These are phyloP conservation scores for Pseudopyrenochaeta lycopersici DNA, from an alignment of 2,329 filamentous ascomycete genomes.

Conservation along the genomic window DNA sequence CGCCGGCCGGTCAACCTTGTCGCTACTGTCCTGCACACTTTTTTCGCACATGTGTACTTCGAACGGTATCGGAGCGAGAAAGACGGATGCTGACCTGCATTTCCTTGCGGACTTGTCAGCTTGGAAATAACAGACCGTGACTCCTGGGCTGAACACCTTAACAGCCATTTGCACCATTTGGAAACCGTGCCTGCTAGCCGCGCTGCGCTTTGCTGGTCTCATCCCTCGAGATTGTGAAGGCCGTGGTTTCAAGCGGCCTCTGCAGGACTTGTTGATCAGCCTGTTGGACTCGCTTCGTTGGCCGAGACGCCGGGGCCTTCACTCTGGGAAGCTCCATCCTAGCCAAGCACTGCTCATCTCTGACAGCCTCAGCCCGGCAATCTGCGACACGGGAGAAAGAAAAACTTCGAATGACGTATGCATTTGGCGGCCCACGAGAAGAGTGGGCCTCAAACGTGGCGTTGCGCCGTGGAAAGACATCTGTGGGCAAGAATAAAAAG, in stretches of 20 bases:
- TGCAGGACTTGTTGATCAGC: slow-evolving; percentile 22
- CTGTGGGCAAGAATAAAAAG: slow-evolving; percentile 27
- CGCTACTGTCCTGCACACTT: slow-evolving; percentile 7
- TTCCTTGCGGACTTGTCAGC: slow-evolving; percentile 15
- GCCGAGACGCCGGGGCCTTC: not conserved
- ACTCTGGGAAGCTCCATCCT: slow-evolving; percentile 5
- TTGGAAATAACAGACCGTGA: slow-evolving; percentile 8
- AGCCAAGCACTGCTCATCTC: slow-evolving; percentile 29
- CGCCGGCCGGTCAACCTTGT: slow-evolving; percentile 25
- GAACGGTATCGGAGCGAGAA: slow-evolving; percentile 28
- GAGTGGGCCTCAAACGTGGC: slow-evolving; percentile 49
- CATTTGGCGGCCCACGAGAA: slow-evolving; percentile 42
- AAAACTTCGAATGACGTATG: slow-evolving; percentile 46
- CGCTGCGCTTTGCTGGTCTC: slow-evolving; percentile 21
- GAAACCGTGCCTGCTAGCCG: slow-evolving; percentile 19
- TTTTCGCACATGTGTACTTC: slow-evolving; percentile 17
- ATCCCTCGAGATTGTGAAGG: slow-evolving; percentile 35
- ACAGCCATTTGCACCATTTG: slow-evolving; percentile 20
- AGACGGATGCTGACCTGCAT: slow-evolving; percentile 27
- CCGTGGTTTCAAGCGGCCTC: slow-evolving; percentile 37
- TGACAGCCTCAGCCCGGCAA: slow-evolving; percentile 45
- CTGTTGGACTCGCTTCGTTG: slow-evolving; percentile 11
- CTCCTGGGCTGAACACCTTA: slow-evolving; percentile 14
- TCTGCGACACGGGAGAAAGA: slow-evolving; percentile 44
- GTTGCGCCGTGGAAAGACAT: slow-evolving; percentile 37